phyloP scores from a whole-genome alignment of 1,284 basidiomycete genomes.

The Heterobasidion irregulare region DNA sequence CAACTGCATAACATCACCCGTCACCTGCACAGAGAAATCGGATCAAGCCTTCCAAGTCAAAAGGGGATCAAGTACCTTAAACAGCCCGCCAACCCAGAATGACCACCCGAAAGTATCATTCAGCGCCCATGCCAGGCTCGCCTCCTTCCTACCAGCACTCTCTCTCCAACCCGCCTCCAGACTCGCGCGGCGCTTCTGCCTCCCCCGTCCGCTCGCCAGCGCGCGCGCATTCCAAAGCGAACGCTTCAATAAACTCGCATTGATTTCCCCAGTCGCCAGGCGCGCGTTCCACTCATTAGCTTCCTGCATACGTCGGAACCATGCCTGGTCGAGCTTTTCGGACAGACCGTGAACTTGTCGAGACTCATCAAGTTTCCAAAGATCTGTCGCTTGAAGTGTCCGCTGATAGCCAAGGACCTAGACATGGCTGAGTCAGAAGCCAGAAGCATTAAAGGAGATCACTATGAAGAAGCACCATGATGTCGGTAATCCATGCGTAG shows the following conservation, averaged over 20 bases:
- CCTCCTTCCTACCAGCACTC: slow-evolving; percentile 35
- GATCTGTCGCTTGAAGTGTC: slow-evolving; percentile 63
- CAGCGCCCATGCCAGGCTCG: slow-evolving; percentile 59
- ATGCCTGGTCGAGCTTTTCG: slow-evolving; percentile 38
- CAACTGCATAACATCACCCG: slow-evolving; percentile 52
- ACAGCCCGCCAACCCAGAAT: slow-evolving; percentile 64
- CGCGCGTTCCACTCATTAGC: slow-evolving; percentile 49
- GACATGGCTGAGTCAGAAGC: not conserved
- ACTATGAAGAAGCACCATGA: slow-evolving; percentile 41
- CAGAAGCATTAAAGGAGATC: slow-evolving; percentile 5
- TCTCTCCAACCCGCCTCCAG: slow-evolving; percentile 43
- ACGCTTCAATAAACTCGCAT: not conserved
- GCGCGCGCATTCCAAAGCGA: not conserved
- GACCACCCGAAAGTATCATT: slow-evolving; percentile 62
- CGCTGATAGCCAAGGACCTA: slow-evolving; percentile 58
- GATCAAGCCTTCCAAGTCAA: not conserved
- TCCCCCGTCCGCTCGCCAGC: slow-evolving; percentile 11
- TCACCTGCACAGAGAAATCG: slow-evolving; percentile 24
- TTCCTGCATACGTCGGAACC: slow-evolving; percentile 33
- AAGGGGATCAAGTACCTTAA: slow-evolving; percentile 26
- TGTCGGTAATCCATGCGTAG: slow-evolving; percentile 59
- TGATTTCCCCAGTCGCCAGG: slow-evolving; percentile 39
- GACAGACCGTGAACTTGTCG: slow-evolving; percentile 45
- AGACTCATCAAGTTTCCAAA: slow-evolving; percentile 59
- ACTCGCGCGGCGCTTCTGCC: slow-evolving; percentile 20